These are phyloP conservation scores for Entomortierella parvispora DNA, from an alignment of 192 early-diverging fungal species.

Conservation along the genomic window DNA sequence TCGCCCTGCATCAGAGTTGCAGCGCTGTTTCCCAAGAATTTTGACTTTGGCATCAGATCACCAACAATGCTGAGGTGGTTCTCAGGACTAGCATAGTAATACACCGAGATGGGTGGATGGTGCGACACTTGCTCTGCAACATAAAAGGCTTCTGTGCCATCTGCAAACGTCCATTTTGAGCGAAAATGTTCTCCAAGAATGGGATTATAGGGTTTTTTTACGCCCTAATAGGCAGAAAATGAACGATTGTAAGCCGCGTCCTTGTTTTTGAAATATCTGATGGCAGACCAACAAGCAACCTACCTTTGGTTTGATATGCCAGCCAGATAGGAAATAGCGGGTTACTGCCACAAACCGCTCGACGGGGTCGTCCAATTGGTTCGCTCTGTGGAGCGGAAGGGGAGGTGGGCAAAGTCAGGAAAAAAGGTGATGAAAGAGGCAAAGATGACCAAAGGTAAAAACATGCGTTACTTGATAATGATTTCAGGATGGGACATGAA, in stretches of 20 bases:
- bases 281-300: neutral
- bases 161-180: slow-evolving; percentile 78
- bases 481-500: slow-evolving; percentile 94
- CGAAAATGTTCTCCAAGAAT: slow-evolving; percentile 92
- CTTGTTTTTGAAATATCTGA: too few relatives aligned
- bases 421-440: neutral
- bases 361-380: slow-evolving; percentile 72
- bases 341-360: slow-evolving; percentile 85
- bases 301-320: slow-evolving; percentile 94
- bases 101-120: slow-evolving; percentile 91
- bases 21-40: slow-evolving; percentile 92
- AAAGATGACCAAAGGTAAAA: too few relatives aligned
- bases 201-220: slow-evolving; percentile 97
- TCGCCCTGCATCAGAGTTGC: slow-evolving; percentile 88
- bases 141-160: slow-evolving; percentile 79
- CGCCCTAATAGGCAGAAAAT: slow-evolving; percentile 62
- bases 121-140: slow-evolving; percentile 94
- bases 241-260: neutral
- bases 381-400: slow-evolving; percentile 73
- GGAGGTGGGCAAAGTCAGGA: too few relatives aligned
- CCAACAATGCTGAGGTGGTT: slow-evolving; percentile 82
- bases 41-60: slow-evolving; percentile 84
- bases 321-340: slow-evolving; percentile 89
- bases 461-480: slow-evolving; percentile 70
- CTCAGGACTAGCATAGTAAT: slow-evolving; percentile 85